Base-by-base conservation (phyloP, 2,329 filamentous ascomycete species). In the Cordyceps pruinosa region DNA sequence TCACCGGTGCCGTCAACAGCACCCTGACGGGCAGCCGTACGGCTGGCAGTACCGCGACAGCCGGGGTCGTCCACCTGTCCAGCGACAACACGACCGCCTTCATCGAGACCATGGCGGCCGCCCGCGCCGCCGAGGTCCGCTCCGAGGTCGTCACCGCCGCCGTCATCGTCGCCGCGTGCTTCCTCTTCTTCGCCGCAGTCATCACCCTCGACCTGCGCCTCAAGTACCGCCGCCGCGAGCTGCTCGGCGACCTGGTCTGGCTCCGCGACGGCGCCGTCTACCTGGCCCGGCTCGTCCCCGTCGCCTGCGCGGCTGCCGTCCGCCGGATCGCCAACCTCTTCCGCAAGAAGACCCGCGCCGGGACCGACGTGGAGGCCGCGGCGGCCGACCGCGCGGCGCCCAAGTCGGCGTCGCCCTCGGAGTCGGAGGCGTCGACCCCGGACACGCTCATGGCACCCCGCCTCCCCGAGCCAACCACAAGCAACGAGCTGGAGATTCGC, bases 151-250 rank as follows among this genome's bases (percentile, higher is more conserved):
- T 34, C 6, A 34, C 32, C 0, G 17, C 39, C 19, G 12, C 6
- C 42, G 19, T 48, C 15, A 4, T 48, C 1, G 34, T 58, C 15
- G 26, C 41, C 10, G 0, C 48, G 25, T 42, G 47, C 48, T 21
- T 58, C 4, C 15, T 25, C 23, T 37, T 42, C 19, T 8, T 47
- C 30, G 3, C 46, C 12, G 21, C 6, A 12, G 19, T 52, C n/a
- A 10, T 53, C n/a, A 19, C 2, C n/a, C 26, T 42, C 4, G 48
- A 53, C 41, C 46, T 58, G 49, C 32, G 30, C 12, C n/a, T 15
- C 9, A 57, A 57, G 55, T 6, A 30, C 25, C 55, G 47, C 39
- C 46, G 1, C 32, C 47, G 55, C n/a, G 55, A 57, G 39, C 55
- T 57, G 2, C 47, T 5, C 15, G 47, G 52, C 3, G 55, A 57